Evolutionary conservation across 208 protist species (phyloP).

Genomic region (Leishmania arabica): DNA sequence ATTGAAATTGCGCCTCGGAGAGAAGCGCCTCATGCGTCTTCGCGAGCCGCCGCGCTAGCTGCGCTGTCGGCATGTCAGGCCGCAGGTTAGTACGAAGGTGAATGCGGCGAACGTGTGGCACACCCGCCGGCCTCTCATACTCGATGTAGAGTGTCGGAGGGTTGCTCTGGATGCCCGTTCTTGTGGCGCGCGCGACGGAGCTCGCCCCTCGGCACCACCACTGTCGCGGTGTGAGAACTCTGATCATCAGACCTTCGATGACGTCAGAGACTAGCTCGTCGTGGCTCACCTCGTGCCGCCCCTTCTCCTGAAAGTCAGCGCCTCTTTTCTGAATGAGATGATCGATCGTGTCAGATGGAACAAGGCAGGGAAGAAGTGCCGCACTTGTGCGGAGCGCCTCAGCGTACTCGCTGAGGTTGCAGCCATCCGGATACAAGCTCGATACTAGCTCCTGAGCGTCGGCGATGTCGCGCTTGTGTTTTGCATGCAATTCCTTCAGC

Average conservation of each 20-base stretch:
- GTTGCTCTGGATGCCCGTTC: slow-evolving; percentile 39
- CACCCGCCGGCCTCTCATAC: slow-evolving; percentile 39
- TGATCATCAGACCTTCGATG: slow-evolving; percentile 50
- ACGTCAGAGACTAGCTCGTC: slow-evolving; percentile 53
- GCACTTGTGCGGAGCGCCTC: slow-evolving; percentile 74
- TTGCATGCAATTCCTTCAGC: slow-evolving; percentile 20
- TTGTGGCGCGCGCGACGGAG: slow-evolving; percentile 14
- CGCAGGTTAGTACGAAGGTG: slow-evolving; percentile 35
- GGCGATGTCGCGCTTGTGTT: slow-evolving; percentile 31
- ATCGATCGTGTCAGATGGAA: slow-evolving; percentile 37
- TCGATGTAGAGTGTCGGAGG: slow-evolving; percentile 64
- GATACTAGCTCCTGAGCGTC: slow-evolving; percentile 57
- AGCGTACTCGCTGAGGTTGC: slow-evolving; percentile 61
- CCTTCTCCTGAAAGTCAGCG: slow-evolving; percentile 23
- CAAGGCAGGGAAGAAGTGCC: slow-evolving; percentile 60
- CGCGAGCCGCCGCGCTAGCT: slow-evolving; percentile 58
- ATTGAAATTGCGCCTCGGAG: slow-evolving; percentile 57
- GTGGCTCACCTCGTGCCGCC: slow-evolving; percentile 30
- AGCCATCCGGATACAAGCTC: slow-evolving; percentile 72
- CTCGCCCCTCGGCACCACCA: slow-evolving; percentile 53
- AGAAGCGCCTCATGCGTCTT: slow-evolving; percentile 64
- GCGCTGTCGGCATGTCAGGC: slow-evolving; percentile 36
- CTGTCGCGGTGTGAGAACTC: slow-evolving; percentile 41
- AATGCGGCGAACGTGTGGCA: slow-evolving; percentile 39
- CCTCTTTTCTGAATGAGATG: slow-evolving; percentile 39